phyloP scores from a whole-genome alignment of 805 yeast genomes.

The Teunomyces gatunensis region DNA sequence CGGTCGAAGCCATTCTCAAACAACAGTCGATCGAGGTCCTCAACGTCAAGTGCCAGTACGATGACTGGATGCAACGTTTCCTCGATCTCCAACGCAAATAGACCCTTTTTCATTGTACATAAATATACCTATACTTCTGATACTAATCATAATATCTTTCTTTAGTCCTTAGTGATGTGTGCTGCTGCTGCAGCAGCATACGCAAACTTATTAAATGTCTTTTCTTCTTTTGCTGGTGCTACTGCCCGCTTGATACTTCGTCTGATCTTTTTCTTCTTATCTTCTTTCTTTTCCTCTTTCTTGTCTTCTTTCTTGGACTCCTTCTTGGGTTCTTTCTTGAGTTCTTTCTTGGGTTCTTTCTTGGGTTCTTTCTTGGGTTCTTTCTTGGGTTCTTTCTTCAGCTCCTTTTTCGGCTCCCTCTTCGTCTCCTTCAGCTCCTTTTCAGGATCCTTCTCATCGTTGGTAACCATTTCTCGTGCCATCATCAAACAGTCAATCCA shows the following conservation, averaged over 20 bases:
- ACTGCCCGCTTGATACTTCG: conserved; percentile 1
- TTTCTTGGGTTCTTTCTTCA: conserved; percentile 3
- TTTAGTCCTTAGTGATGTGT: conserved; percentile 18
- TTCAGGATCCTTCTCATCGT: neutral
- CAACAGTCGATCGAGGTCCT: conserved; percentile 32
- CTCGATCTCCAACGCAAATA: neutral
- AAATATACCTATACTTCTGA: neutral
- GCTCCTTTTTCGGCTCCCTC: neutral
- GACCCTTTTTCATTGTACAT: neutral
- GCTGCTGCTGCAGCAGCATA: conserved; percentile 49
- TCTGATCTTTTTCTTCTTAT: neutral
- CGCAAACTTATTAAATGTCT: conserved; percentile 34
- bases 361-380: neutral
- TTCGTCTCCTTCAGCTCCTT: neutral
- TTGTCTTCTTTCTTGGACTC: neutral
- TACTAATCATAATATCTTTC: neutral
- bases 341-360: neutral
- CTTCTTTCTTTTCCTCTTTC: conserved; percentile 4
- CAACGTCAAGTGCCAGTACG: conserved; percentile 35
- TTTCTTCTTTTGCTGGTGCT: conserved; percentile 3
- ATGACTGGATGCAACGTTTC: conserved; percentile 29
- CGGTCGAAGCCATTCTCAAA: conserved; percentile 32
- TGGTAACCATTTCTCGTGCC: conserved; percentile 51
- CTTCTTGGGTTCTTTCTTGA: neutral
- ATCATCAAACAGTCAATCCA: conserved; percentile 72